Evolutionary conservation across 2,329 filamentous ascomycete species (phyloP), one percentile per base, ranked within the genome.

Genomic region (Neopestalotiopsis sp.): DNA sequence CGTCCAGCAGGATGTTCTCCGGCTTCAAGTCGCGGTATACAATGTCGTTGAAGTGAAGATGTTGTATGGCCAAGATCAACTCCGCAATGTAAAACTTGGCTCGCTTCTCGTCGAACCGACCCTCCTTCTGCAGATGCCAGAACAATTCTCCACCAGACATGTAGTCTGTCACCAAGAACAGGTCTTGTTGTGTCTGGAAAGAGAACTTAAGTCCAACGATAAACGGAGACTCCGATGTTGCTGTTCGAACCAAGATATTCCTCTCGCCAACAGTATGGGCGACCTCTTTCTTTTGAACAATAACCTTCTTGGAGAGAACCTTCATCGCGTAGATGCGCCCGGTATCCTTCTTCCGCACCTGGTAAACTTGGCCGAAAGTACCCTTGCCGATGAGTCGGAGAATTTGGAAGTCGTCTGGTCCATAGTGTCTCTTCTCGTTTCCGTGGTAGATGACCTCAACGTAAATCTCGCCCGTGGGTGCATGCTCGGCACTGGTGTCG

Each of bases 11-110:
- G 70, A 99, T 98, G 78, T 99, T 99, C 81, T 99, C 96, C 0
- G 96, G 96, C 82, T 99, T 99, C 69, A 99, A 83, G 76, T 99
- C 96, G 69, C 96, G 93, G 79, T 99, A 99, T 10, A 99, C 96
- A 74, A 99, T 98, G 79, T 98, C 94, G 82, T 97, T 95, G 72
- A 97, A 90, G 83, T 99, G 96, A 14, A 99, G 88, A 78, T 98
- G 96, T 78, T 98, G 93, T 71, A 99, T 91, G 30, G 96, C 95
- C 65, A 98, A 86, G 73, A 99, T 98, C 71, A 99, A 89, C 81
- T 99, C 96, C 17, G 96, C 96, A 79, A 98, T 98, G 83, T 99
- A 99, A 80, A 99, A 99, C 82, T 98, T 98, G 73, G 96, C 96
- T 30, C 96, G 90, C 75, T 91, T 92, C 84, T 98, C 96, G 73